Evolutionary conservation across 139 green algal genomes (phyloP).

Genomic region (Chlorella sp.): DNA sequence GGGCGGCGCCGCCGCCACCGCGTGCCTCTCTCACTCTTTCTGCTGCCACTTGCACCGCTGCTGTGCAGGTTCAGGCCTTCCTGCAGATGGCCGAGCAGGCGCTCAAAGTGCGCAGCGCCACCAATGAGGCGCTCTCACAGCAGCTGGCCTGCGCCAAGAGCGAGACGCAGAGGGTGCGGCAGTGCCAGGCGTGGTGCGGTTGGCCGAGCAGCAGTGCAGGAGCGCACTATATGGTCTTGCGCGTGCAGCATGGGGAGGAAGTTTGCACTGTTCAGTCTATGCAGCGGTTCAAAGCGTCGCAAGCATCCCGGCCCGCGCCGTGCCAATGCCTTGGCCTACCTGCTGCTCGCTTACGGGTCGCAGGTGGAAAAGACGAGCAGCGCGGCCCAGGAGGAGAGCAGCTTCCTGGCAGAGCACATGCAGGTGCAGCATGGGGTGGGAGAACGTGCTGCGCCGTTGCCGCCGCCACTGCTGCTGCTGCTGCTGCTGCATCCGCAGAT

Average conservation of each 20-base stretch:
- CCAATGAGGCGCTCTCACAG: not conserved
- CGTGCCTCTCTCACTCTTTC: no score
- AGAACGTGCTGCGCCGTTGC: no score
- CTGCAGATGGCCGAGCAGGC: constrained; percentile 31
- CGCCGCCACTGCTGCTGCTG: no score
- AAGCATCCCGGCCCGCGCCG: not conserved
- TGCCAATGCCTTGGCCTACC: not conserved
- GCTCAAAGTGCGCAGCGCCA: not conserved
- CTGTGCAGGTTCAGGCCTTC: constrained; percentile 21
- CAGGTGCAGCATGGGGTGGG: not conserved
- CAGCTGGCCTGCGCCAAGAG: not conserved
- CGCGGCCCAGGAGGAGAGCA: constrained; percentile 24
- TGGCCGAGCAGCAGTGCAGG: not conserved
- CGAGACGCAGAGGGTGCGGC: not conserved
- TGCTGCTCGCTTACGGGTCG: not conserved
- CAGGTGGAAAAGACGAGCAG: constrained; percentile 15
- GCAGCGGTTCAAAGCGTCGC: not conserved
- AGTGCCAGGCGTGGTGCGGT: not conserved
- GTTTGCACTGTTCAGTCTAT: no score
- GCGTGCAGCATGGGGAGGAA: no score
- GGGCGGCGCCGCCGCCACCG: no score
- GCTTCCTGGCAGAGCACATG: constrained; percentile 20
- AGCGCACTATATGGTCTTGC: not conserved
- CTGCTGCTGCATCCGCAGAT: no score
- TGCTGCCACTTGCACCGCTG: not conserved